These are phyloP conservation scores for Macrocystidia cucumis DNA, from an alignment of 1,284 basidiomycete genomes.

Conservation along the genomic window DNA sequence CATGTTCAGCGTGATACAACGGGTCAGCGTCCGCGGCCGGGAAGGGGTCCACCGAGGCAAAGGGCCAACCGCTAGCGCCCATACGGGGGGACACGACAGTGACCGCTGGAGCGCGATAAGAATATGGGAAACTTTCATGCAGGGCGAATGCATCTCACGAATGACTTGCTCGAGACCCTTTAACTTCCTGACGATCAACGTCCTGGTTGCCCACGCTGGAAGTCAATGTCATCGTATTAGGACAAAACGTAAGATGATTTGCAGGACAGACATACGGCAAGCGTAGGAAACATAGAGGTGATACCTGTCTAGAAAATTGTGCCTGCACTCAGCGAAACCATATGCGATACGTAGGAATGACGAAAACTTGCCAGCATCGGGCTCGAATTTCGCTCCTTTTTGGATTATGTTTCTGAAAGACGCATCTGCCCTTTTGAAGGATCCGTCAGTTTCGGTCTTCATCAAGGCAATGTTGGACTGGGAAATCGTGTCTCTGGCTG, in stretches of 20 bases:
- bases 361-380: slow-evolving; percentile 66
- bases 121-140: slow-evolving; percentile 3
- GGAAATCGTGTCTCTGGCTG: slow-evolving; percentile 22
- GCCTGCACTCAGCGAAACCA: background rate
- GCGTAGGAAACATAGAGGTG: slow-evolving; percentile 82
- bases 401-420: slow-evolving; percentile 73
- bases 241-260: background rate
- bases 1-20: slow-evolving; percentile 59
- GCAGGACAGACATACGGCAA: slow-evolving; percentile 51
- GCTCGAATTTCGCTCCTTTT: slow-evolving; percentile 67
- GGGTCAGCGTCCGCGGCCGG: slow-evolving; percentile 70
- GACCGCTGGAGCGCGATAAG: slow-evolving; percentile 42
- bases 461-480: slow-evolving; percentile 61
- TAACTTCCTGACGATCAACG: slow-evolving; percentile 83
- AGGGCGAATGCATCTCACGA: slow-evolving; percentile 37
- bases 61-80: slow-evolving; percentile 85
- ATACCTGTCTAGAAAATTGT: slow-evolving; percentile 60
- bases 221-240: slow-evolving; percentile 4
- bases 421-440: slow-evolving; percentile 73
- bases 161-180: slow-evolving; percentile 88
- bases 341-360: background rate
- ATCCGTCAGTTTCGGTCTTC: slow-evolving; percentile 63
- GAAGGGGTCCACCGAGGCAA: slow-evolving; percentile 64
- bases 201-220: slow-evolving; percentile 87
- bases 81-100: slow-evolving; percentile 84